Evolutionary conservation across 2,329 filamentous ascomycete species (phyloP), one percentile per base, ranked within the genome.

Genomic region (Ophiognomonia clavigignenti-juglandacearum): DNA sequence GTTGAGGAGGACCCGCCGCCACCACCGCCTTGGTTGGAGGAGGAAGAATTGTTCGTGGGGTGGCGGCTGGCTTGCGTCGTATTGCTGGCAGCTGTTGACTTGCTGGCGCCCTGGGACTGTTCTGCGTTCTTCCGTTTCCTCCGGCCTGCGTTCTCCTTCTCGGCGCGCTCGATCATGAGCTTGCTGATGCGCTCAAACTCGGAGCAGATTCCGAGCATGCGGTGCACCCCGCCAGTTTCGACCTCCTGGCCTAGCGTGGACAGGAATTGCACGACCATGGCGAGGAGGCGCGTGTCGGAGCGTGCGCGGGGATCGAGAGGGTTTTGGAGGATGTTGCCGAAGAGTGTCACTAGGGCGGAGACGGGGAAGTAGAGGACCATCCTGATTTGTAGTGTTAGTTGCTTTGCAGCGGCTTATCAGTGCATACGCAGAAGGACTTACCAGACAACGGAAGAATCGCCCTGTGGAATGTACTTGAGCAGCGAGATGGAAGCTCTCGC

Each of bases 361-460:
- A 98, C 91, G 0, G 93, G 93, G 68, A 96, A 98, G 67, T 98
- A 98, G 10, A 97, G 72, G 55, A 96, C 88, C 61, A 98, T 78
- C 89, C 80, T 84, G 11, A 18, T 13, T 4, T n/a, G 10, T 18
- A 44, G 39, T 29, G 11, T 27, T 41, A 20, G 16, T 24, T 20
- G 24, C 10, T 6, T 10, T 26, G 10, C 4, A 16, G 18, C 6
- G 22, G 32, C 4, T 23, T 6, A 22, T 16, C 40, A 32, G 38
- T 22, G 19, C 13, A 4, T 6, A 26, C 6, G 35, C 18, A n/a
- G 3, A 13, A 20, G 9, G 72, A n/a, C 85, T 71, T 70, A 95
- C 92, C 93, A 98, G 43, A 97, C 91, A 66, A 90, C 96, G 40
- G 88, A 85, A 61, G 91, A 91, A 62, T 98, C 93, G 38, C 91